phyloP scores from a whole-genome alignment of 1,284 basidiomycete species.

The Veloboletus limbatus region DNA sequence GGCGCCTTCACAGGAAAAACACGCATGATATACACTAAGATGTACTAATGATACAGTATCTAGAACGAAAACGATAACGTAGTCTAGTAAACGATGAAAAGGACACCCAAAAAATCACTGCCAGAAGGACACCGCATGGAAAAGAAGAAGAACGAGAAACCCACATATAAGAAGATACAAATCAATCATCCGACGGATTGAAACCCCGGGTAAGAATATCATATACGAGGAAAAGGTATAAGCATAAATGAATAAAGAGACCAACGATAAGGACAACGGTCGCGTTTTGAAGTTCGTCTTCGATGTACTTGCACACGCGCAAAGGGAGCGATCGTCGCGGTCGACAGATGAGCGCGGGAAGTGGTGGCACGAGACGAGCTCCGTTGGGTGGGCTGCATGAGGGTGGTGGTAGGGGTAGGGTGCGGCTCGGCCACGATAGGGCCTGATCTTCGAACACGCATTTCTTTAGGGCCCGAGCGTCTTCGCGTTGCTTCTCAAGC shows the following conservation, averaged over 20 bases:
- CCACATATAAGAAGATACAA: constrained; percentile 1
- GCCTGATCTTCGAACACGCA: constrained; percentile 23
- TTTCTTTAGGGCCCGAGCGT: constrained; percentile 13
- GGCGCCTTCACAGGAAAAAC: too few relatives aligned
- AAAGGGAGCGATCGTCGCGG: constrained; percentile 10
- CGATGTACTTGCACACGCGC: constrained; percentile 20
- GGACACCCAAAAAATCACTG: not conserved
- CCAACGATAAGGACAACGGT: constrained; percentile 26
- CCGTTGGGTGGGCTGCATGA: not conserved
- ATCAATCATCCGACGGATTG: constrained; percentile 25
- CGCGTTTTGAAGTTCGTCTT: constrained; percentile 31
- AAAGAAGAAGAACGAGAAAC: not conserved
- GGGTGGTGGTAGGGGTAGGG: constrained; percentile 8
- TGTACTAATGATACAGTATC: constrained; percentile 20
- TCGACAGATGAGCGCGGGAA: not conserved
- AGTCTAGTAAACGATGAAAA: not conserved
- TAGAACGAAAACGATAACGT: constrained; percentile 1
- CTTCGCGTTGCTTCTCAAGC: constrained; percentile 31
- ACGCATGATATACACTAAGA: too few relatives aligned
- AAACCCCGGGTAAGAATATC: constrained; percentile 30
- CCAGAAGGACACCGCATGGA: constrained; percentile 17
- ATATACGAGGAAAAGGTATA: constrained; percentile 31
- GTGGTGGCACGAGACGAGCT: not conserved
- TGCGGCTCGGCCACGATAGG: constrained; percentile 17
- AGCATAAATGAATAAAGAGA: constrained; percentile 27